Conservation (phyloP, 1,139 yeast species). For the Zygosaccharomyces pseudobailii region DNA sequence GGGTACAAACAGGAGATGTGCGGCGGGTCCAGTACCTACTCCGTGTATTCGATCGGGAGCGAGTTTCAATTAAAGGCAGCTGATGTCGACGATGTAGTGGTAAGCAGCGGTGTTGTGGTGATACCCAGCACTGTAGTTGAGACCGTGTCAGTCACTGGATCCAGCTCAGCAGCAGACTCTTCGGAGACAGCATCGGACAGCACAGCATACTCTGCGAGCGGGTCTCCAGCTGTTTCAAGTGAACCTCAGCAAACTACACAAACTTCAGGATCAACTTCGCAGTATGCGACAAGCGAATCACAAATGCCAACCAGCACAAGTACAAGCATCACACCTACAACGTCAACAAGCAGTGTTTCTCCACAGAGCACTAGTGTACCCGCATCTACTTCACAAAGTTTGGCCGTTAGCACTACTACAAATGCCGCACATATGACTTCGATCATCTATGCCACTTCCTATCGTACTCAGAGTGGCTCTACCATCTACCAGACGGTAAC, state of each 20-base stretch:
- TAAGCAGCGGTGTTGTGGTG: background rate
- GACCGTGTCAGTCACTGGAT: background rate
- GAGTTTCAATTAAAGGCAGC: background rate
- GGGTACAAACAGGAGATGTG: slow-evolving; percentile 38
- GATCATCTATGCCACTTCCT: slow-evolving; percentile 23
- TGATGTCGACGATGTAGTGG: slow-evolving; percentile 26
- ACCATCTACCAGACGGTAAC: slow-evolving; percentile 29
- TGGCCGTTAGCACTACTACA: background rate
- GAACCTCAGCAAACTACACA: background rate
- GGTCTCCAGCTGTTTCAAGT: background rate
- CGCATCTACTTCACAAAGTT: slow-evolving; percentile 2
- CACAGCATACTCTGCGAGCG: slow-evolving; percentile 3
- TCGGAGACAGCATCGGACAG: slow-evolving; percentile 1
- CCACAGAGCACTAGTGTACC: background rate
- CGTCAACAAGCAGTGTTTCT: slow-evolving; percentile 1
- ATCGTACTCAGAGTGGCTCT: slow-evolving; percentile 31
- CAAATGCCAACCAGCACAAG: background rate
- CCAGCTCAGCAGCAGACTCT: background rate
- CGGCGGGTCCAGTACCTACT: slow-evolving; percentile 41
- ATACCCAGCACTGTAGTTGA: background rate
- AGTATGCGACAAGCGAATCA: slow-evolving; percentile 1
- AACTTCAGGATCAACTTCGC: slow-evolving; percentile 4
- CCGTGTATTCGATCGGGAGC: slow-evolving; percentile 23
- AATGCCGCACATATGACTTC: slow-evolving; percentile 4
- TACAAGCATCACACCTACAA: background rate